These are phyloP conservation scores for Eimeria maxima DNA, from an alignment of 169 alveolate species.

Conservation along the genomic window DNA sequence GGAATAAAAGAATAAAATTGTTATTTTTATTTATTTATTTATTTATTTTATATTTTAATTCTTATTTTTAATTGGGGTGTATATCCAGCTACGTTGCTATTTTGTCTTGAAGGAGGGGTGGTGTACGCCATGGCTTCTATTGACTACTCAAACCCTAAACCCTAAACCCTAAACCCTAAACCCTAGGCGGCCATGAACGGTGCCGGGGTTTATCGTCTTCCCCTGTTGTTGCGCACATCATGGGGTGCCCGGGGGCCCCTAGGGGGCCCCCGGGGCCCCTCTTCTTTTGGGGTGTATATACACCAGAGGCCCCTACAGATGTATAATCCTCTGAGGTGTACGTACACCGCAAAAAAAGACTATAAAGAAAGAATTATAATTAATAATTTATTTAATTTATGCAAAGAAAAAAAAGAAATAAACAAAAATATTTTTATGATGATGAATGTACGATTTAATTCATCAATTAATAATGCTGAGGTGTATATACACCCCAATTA, in stretches of 20 bases:
- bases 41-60: not conserved
- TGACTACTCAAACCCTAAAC: conserved; percentile 10
- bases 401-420: no score
- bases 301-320: not conserved
- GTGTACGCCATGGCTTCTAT: not conserved
- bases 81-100: no score
- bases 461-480: not conserved
- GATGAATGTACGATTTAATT: not conserved
- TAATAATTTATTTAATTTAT: no score
- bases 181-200: not conserved
- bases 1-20: no score
- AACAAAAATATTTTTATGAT: no score
- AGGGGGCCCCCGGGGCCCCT: no score
- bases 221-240: not conserved
- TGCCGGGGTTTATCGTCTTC: not conserved
- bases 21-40: not conserved
- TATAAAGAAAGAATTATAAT: no score
- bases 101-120: not conserved
- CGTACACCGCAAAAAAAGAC: conserved; percentile 8
- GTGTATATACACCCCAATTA: not conserved
- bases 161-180: conserved; percentile 47
- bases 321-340: not conserved
- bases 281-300: not conserved
- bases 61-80: no score
- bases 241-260: no score